A percentile compares a stretch with the other conserved stretches of the same genome.
phyloP scores from a whole-genome alignment of 1,284 basidiomycete species.

The Tausonia pullulans region DNA sequence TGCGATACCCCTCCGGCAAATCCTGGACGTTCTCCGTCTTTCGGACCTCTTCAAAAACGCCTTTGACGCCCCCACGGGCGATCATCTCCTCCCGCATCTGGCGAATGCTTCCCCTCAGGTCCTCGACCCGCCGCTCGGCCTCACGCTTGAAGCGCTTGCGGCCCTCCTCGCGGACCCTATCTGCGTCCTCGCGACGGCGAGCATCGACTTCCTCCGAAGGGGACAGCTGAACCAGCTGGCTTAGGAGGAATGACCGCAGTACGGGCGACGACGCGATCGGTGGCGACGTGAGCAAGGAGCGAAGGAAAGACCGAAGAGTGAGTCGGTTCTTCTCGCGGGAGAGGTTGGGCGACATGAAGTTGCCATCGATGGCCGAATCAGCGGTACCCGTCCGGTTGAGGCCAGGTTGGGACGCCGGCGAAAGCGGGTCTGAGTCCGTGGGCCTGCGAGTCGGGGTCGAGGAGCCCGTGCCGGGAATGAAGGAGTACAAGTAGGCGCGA shows the following conservation, averaged over 20 bases:
- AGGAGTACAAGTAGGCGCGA: slow-evolving; percentile 13
- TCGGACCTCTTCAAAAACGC: slow-evolving; percentile 80
- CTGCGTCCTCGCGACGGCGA: slow-evolving; percentile 70
- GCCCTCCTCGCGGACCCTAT: slow-evolving; percentile 79
- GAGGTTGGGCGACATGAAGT: slow-evolving; percentile 41
- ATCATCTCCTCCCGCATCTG: slow-evolving; percentile 83
- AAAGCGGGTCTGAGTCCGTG: not conserved
- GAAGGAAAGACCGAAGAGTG: slow-evolving; percentile 85
- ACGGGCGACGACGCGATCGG: slow-evolving; percentile 72
- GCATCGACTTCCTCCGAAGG: slow-evolving; percentile 71
- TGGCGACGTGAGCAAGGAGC: slow-evolving; percentile 61
- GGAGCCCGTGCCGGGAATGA: slow-evolving; percentile 7
- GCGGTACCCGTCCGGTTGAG: slow-evolving; percentile 19
- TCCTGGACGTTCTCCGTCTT: slow-evolving; percentile 63
- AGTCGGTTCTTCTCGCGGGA: slow-evolving; percentile 89
- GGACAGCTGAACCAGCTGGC: slow-evolving; percentile 59
- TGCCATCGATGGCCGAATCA: slow-evolving; percentile 19
- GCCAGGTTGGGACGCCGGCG: slow-evolving; percentile 1
- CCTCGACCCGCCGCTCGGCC: slow-evolving; percentile 74
- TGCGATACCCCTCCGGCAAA: slow-evolving; percentile 73
- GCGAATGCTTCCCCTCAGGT: slow-evolving; percentile 70
- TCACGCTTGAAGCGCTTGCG: slow-evolving; percentile 74
- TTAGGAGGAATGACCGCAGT: slow-evolving; percentile 73
- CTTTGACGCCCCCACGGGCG: slow-evolving; percentile 75
- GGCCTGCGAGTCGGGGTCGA: not conserved